Percentiles rank a stretch among this genome's conserved stretches.
These are phyloP conservation scores for Crithidia mellificae DNA, from an alignment of 208 protist genomes.

Conservation along the genomic window DNA sequence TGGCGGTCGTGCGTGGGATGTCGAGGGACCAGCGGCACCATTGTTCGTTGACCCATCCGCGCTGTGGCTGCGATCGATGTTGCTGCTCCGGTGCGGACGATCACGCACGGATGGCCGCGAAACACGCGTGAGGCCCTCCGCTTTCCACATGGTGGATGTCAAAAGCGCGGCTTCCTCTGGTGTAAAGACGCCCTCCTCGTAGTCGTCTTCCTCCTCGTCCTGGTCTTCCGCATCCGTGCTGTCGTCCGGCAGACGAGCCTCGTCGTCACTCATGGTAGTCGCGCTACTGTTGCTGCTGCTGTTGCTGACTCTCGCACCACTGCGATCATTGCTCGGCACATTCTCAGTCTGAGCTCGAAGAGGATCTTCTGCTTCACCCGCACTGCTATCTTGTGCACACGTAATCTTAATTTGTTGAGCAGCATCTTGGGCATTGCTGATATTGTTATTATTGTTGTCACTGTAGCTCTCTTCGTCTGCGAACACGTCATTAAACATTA, in stretches of 20 bases:
- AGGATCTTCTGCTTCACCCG: too few species aligned
- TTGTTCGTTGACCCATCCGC: background rate
- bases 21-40: background rate
- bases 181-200: slow-evolving; percentile 29
- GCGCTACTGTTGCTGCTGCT: background rate
- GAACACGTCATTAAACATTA: background rate
- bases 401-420: too few species aligned
- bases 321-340: background rate
- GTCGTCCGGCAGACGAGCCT: slow-evolving; percentile 7
- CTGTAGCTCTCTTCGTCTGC: background rate
- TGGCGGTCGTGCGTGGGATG: background rate
- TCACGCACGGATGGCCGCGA: background rate
- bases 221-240: background rate
- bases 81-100: slow-evolving; percentile 1
- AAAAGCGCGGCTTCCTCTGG: slow-evolving; percentile 21
- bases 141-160: slow-evolving; percentile 34
- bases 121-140: slow-evolving; percentile 27
- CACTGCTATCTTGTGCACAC: too few species aligned
- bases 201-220: slow-evolving; percentile 13
- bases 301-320: too few species aligned
- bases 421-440: too few species aligned
- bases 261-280: background rate
- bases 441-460: too few species aligned
- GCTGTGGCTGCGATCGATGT: slow-evolving; percentile 1
- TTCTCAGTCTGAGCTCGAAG: too few species aligned